phyloP scores from a whole-genome alignment of 352 stramenopile species.

The Pythium aquatile region DNA sequence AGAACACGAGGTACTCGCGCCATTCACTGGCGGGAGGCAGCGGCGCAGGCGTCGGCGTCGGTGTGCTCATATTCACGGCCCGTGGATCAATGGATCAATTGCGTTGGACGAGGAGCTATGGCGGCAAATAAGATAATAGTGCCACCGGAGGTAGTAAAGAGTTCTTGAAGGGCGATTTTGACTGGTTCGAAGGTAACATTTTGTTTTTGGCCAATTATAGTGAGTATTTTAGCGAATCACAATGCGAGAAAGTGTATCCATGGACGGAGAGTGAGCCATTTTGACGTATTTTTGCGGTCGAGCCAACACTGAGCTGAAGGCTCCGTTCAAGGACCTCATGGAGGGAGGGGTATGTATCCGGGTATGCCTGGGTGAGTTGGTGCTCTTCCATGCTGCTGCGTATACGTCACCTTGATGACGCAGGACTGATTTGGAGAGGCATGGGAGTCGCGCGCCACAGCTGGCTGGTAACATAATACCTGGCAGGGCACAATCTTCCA shows the following conservation, averaged over 20 bases:
- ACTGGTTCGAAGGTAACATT: background rate
- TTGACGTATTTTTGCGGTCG: no score
- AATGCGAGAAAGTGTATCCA: background rate
- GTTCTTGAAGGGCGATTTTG: background rate
- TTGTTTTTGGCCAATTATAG: background rate
- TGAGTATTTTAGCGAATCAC: background rate
- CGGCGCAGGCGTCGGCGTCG: background rate
- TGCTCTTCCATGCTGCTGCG: no score
- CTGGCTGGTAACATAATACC: no score
- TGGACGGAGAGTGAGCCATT: background rate
- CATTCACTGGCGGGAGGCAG: conserved; percentile 3
- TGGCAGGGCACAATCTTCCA: no score
- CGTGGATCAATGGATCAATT: background rate
- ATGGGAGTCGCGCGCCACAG: no score
- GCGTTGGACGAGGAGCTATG: conserved; percentile 1
- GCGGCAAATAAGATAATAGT: conserved; percentile 3
- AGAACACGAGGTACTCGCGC: conserved; percentile 79
- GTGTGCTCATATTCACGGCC: background rate
- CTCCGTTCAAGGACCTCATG: no score
- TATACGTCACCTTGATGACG: no score
- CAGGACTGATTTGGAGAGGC: no score
- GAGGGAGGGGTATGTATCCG: no score
- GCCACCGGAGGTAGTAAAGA: background rate
- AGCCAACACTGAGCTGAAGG: no score
- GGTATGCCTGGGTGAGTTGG: no score